Percentiles rank a stretch among this genome's conserved stretches.
These are phyloP conservation scores for Pistacia atlantica DNA, from an alignment of 345 rosid species.

Conservation along the genomic window DNA sequence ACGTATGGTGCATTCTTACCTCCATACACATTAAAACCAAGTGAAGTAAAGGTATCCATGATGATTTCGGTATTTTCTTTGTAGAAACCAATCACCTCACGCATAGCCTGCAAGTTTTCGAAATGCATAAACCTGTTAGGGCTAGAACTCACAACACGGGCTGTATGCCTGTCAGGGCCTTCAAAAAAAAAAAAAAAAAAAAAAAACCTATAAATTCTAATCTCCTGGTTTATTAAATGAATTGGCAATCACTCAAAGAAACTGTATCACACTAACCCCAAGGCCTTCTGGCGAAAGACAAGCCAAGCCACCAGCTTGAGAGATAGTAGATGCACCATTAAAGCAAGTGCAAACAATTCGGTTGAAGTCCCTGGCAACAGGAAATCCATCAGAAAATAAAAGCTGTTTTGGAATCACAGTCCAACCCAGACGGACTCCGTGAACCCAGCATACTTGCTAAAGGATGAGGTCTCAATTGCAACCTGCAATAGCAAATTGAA, in stretches of 20 bases:
- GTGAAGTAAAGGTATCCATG: slow-evolving; percentile 72
- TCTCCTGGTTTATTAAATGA: background rate
- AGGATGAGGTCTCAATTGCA: slow-evolving; percentile 88
- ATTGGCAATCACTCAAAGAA: slow-evolving; percentile 3
- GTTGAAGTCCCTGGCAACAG: slow-evolving; percentile 90
- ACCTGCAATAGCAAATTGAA: slow-evolving; percentile 49
- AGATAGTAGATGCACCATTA: slow-evolving; percentile 87
- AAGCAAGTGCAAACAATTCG: slow-evolving; percentile 85
- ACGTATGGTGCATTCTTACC: slow-evolving; percentile 92
- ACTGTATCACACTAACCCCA: slow-evolving; percentile 43
- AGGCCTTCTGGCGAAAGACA: slow-evolving; percentile 90
- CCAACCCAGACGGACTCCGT: slow-evolving; percentile 99
- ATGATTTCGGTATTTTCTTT: slow-evolving; percentile 86
- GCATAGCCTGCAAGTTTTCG: slow-evolving; percentile 69
- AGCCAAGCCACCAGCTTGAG: slow-evolving; percentile 95
- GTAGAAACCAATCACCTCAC: slow-evolving; percentile 83
- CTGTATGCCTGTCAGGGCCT: background rate
- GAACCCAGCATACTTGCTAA: slow-evolving; percentile 95
- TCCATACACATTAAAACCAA: slow-evolving; percentile 85
- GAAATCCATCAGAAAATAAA: slow-evolving; percentile 81
- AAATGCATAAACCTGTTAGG: slow-evolving; percentile 7
- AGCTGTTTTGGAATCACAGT: slow-evolving; percentile 89
- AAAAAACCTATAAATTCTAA: background rate
- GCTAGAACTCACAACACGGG: background rate
- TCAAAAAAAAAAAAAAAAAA: background rate